These are phyloP conservation scores for Whalleya microplaca DNA, from an alignment of 2,329 filamentous ascomycete genomes.

Conservation along the genomic window DNA sequence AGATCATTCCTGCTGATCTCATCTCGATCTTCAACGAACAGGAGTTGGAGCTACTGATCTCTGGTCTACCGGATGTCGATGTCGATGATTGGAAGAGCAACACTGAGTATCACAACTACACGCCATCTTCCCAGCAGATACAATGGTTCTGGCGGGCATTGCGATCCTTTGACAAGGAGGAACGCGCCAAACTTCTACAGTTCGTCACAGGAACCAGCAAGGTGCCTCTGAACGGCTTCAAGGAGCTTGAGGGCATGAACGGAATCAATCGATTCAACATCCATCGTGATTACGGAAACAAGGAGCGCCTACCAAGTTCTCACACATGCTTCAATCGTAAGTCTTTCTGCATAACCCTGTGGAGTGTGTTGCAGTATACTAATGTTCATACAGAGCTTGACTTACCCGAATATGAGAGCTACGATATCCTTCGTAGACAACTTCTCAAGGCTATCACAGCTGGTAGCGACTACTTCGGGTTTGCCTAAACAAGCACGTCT, in stretches of 20 bases:
- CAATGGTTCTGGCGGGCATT: conserved; percentile 99
- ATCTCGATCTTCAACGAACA: conserved; percentile 99
- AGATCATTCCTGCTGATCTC: conserved; percentile 92
- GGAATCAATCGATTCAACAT: conserved; percentile 98
- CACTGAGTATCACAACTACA: conserved; percentile 98
- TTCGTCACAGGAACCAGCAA: conserved; percentile 99
- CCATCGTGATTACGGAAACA: conserved; percentile 95
- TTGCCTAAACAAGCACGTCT: conserved; percentile 66
- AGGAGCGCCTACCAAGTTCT: conserved; percentile 91
- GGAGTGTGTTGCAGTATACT: conserved; percentile 33
- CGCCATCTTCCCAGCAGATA: conserved; percentile 89
- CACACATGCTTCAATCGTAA: conserved; percentile 99
- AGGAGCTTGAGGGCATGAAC: conserved; percentile 99
- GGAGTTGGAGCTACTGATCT: conserved; percentile 94
- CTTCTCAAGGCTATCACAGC: conserved; percentile 96
- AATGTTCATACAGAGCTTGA: conserved; percentile 75
- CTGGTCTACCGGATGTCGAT: conserved; percentile 94
- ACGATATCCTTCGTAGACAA: conserved; percentile 85
- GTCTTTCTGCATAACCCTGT: conserved; percentile 43
- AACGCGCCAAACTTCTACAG: conserved; percentile 93
- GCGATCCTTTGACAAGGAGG: conserved; percentile 97
- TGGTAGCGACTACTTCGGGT: conserved; percentile 96
- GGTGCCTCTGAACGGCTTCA: conserved; percentile 97
- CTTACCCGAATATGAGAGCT: conserved; percentile 96
- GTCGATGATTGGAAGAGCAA: conserved; percentile 99